A percentile compares a stretch with the other conserved stretches of the same genome.
Evolutionary conservation across 257 asterid genomes (phyloP).

Genomic region (Capsicum chinense): DNA sequence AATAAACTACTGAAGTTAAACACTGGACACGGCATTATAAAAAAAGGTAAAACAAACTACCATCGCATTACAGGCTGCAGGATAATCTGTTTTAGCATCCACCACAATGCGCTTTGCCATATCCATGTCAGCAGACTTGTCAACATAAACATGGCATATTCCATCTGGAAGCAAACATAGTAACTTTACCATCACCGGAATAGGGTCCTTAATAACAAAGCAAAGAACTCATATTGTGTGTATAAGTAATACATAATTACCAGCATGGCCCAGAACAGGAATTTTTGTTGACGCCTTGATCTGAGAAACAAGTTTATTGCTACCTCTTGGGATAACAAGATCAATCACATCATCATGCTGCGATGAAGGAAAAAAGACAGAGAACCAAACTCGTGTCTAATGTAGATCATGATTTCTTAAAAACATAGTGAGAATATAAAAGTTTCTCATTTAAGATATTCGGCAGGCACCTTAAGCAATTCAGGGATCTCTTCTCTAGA

Average conservation of each 20-base stretch:
- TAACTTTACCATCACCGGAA: conserved; percentile 8
- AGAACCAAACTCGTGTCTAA: background rate
- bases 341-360: conserved; percentile 87
- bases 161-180: conserved; percentile 58
- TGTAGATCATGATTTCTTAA: conserved; percentile 15
- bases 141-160: conserved; percentile 79
- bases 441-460: background rate
- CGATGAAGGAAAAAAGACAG: conserved; percentile 8
- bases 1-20: conserved; percentile 16
- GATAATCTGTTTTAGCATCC: conserved; percentile 82
- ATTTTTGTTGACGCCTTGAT: conserved; percentile 77
- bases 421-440: background rate
- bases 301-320: conserved; percentile 85
- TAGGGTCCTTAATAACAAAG: conserved; percentile 17
- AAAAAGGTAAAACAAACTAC: conserved; percentile 39
- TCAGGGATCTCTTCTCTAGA: conserved; percentile 83
- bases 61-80: conserved; percentile 92
- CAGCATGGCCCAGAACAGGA: conserved; percentile 93
- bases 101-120: conserved; percentile 65
- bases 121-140: conserved; percentile 72
- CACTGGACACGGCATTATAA: conserved; percentile 1
- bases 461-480: conserved; percentile 62
- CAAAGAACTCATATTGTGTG: background rate
- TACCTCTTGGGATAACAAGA: conserved; percentile 91
- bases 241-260: conserved; percentile 37